Conservation (phyloP, 495 filamentous ascomycete species). For the Aspergillus steynii region DNA sequence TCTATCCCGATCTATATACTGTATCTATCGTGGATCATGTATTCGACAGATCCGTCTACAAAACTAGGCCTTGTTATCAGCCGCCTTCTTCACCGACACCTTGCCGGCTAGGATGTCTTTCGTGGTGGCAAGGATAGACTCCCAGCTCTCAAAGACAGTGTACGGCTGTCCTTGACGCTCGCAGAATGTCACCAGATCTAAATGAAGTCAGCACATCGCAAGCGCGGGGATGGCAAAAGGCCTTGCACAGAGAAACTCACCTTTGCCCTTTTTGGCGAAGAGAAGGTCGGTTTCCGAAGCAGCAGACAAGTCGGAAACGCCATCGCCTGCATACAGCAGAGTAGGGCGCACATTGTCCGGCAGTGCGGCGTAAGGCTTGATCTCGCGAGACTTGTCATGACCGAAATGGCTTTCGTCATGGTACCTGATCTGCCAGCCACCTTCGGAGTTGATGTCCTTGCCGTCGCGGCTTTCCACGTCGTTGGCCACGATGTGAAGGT, state of each 20-base stretch:
- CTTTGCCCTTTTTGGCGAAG: conserved; percentile 87
- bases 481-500: conserved; percentile 85
- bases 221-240: background rate
- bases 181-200: conserved; percentile 82
- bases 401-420: conserved; percentile 87
- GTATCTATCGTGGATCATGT: background rate
- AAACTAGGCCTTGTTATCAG: background rate
- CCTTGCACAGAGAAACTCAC: conserved; percentile 45
- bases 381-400: conserved; percentile 89
- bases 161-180: conserved; percentile 76
- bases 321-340: conserved; percentile 88
- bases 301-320: conserved; percentile 84
- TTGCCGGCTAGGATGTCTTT: conserved; percentile 70
- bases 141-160: conserved; percentile 78
- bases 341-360: conserved; percentile 66
- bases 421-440: conserved; percentile 84
- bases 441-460: conserved; percentile 72
- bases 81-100: conserved; percentile 35
- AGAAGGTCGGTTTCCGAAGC: conserved; percentile 85
- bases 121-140: conserved; percentile 68
- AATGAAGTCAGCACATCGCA: conserved; percentile 7
- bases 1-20: conserved; percentile 1
- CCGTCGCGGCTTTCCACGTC: conserved; percentile 65
- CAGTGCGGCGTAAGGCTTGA: conserved; percentile 78
- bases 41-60: background rate